These are phyloP conservation scores for Teunomyces tritomae DNA, from an alignment of 805 yeast species.

Conservation along the genomic window DNA sequence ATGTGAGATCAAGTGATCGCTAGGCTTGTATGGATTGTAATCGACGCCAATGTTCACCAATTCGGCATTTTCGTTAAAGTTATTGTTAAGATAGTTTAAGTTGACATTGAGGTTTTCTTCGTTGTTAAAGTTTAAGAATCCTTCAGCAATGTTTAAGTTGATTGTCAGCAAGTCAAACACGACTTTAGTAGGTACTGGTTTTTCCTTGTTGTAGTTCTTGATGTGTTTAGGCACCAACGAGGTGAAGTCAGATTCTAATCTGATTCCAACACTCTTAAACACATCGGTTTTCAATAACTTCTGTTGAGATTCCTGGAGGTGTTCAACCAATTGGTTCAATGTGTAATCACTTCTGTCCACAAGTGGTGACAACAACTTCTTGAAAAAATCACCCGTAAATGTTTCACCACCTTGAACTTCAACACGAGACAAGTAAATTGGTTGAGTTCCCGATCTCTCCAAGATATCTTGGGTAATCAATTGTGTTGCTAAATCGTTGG, in stretches of 20 bases:
- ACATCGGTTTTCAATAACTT: conserved; percentile 45
- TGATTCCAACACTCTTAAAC: conserved; percentile 39
- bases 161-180: conserved; percentile 38
- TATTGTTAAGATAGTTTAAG: conserved; percentile 41
- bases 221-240: conserved; percentile 21
- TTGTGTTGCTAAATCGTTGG: conserved; percentile 4
- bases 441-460: conserved; percentile 29
- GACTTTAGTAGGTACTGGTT: conserved; percentile 46
- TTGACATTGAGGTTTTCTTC: conserved; percentile 37
- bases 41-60: conserved; percentile 47
- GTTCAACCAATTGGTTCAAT: conserved; percentile 37
- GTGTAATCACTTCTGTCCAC: conserved; percentile 41
- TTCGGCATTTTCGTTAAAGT: conserved; percentile 50
- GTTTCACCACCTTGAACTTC: conserved; percentile 42
- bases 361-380: conserved; percentile 45
- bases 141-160: conserved; percentile 35
- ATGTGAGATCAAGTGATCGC: conserved; percentile 47
- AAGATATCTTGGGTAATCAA: conserved; percentile 28
- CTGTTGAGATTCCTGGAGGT: conserved; percentile 29
- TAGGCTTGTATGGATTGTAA: conserved; percentile 52
- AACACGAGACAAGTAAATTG: conserved; percentile 33
- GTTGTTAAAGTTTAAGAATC: conserved; percentile 33
- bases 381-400: conserved; percentile 46
- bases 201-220: conserved; percentile 33
- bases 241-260: conserved; percentile 40